Evolutionary conservation across 2,329 filamentous ascomycete genomes (phyloP), one percentile per base, ranked within the genome.

Genomic region (Aspergillus ruber): DNA sequence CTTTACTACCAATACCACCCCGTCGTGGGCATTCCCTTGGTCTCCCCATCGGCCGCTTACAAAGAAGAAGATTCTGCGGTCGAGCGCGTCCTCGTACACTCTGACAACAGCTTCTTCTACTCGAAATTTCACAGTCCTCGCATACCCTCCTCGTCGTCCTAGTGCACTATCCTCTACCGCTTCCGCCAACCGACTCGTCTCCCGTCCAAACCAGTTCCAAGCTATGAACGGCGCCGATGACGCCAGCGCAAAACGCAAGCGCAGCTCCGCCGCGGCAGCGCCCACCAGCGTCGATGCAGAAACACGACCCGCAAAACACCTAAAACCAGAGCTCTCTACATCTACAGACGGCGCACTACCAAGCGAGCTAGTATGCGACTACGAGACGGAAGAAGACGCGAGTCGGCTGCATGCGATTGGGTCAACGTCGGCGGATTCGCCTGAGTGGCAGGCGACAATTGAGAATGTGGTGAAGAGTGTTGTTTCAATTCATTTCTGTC

Each of bases 401-500:
- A 67, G 72, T 8, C 66, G 60, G 46, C 56, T 72, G 47, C 66
- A 72, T 51, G 67, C 68, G 49, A 62, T 77, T 56, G 74, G 63
- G 46, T 74, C 74, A 53, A 72, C 73, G 13, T 71, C 74, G 43
- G 70, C 77, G 20, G 85, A 89, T 58, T 87, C 85, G 2, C 83
- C 83, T 20, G 90, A 95, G 72, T 98, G 93, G 93, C 91, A 97
- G 70, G 86, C 84, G 44, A 96, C 90, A 0, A 95, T 97, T 51
- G 90, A 96, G 69, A 85, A 83, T 52, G 93, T 98, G 3, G 90
- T 98, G 46, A 84, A 86, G 65, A 95, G 90, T 58, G 93, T 97
- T 15, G 93, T 98, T 43, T 95, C 91, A n/a, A 97, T 98, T 61
- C 87, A 95, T 57, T 98, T 98, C 74, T 97, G 91, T 67, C 90